Conservation (phyloP, 2,329 filamentous ascomycete genomes). For the Colletotrichum eremochloae region DNA sequence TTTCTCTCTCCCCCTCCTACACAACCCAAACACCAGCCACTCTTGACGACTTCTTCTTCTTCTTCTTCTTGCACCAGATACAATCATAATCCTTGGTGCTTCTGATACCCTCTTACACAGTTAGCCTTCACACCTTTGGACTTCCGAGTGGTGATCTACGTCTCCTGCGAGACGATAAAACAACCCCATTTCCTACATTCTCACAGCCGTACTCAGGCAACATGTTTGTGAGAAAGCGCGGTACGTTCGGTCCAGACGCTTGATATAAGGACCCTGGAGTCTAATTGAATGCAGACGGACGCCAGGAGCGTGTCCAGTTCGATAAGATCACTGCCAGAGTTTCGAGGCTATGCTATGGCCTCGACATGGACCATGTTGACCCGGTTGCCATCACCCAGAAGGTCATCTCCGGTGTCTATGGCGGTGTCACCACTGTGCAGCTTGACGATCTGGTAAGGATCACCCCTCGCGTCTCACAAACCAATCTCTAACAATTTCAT, state of each 20-base stretch:
- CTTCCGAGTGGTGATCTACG: slow-evolving; percentile 7
- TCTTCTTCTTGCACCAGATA: slow-evolving; percentile 12
- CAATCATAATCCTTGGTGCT: slow-evolving; percentile 19
- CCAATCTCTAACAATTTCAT: slow-evolving; percentile 42
- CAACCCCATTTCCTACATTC: not conserved
- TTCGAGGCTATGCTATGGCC: slow-evolving; percentile 95
- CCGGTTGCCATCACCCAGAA: slow-evolving; percentile 98
- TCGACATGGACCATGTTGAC: slow-evolving; percentile 95
- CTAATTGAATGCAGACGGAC: slow-evolving; percentile 77
- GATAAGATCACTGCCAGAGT: slow-evolving; percentile 99
- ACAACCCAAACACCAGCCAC: slow-evolving; percentile 22
- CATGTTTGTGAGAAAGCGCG: slow-evolving; percentile 76
- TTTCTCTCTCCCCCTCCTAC: slow-evolving; percentile 26
- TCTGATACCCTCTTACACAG: slow-evolving; percentile 28
- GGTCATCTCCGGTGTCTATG: slow-evolving; percentile 99
- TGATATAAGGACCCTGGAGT: not conserved
- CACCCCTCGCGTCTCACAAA: not conserved
- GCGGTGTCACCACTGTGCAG: slow-evolving; percentile 96
- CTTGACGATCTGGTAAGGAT: slow-evolving; percentile 91
- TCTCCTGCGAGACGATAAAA: not conserved
- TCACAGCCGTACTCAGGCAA: slow-evolving; percentile 46
- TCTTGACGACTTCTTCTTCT: slow-evolving; percentile 19
- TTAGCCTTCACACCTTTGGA: slow-evolving; percentile 2
- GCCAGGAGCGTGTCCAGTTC: slow-evolving; percentile 99
- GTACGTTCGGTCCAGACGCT: slow-evolving; percentile 56